Conservation (phyloP, 495 filamentous ascomycete species). For the Lophiotrema nucula region DNA sequence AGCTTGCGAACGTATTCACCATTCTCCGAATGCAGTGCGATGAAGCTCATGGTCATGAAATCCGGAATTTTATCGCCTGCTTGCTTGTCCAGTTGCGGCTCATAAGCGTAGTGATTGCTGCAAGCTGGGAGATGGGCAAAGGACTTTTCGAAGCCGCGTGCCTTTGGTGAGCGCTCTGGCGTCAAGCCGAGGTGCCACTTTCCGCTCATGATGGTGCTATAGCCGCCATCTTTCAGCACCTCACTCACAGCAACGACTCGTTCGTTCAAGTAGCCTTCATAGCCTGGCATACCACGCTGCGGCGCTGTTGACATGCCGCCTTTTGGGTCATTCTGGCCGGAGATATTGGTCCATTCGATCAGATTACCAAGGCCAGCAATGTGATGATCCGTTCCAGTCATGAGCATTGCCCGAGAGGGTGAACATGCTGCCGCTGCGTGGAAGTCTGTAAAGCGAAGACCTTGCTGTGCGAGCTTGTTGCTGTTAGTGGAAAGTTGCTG, state of each 20-base stretch:
- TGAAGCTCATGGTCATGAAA: slow-evolving; percentile 42
- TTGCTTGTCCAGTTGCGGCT: slow-evolving; percentile 48
- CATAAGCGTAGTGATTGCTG: slow-evolving; percentile 62
- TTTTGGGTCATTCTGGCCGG: slow-evolving; percentile 41
- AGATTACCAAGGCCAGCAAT: slow-evolving; percentile 52
- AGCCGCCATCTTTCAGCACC: slow-evolving; percentile 60
- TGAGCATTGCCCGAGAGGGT: slow-evolving; percentile 60
- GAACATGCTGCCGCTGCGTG: slow-evolving; percentile 65
- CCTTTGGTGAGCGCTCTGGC: slow-evolving; percentile 33
- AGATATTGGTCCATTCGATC: slow-evolving; percentile 28
- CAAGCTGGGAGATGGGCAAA: slow-evolving; percentile 57
- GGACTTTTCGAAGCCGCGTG: slow-evolving; percentile 41
- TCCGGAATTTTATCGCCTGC: slow-evolving; percentile 34
- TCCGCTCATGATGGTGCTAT: slow-evolving; percentile 61
- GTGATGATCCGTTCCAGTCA: slow-evolving; percentile 54
- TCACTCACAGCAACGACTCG: slow-evolving; percentile 62
- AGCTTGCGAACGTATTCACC: slow-evolving; percentile 52
- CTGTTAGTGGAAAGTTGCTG: slow-evolving; percentile 5
- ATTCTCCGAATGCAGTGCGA: slow-evolving; percentile 60
- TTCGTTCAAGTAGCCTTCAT: slow-evolving; percentile 64
- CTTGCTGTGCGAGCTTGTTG: slow-evolving; percentile 50
- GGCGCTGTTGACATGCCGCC: slow-evolving; percentile 41
- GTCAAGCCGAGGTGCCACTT: slow-evolving; percentile 54
- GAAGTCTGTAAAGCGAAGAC: slow-evolving; percentile 61
- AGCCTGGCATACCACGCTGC: slow-evolving; percentile 56